Base-by-base conservation (phyloP, 805 yeast genomes). In the Wickerhamiella brachini region DNA sequence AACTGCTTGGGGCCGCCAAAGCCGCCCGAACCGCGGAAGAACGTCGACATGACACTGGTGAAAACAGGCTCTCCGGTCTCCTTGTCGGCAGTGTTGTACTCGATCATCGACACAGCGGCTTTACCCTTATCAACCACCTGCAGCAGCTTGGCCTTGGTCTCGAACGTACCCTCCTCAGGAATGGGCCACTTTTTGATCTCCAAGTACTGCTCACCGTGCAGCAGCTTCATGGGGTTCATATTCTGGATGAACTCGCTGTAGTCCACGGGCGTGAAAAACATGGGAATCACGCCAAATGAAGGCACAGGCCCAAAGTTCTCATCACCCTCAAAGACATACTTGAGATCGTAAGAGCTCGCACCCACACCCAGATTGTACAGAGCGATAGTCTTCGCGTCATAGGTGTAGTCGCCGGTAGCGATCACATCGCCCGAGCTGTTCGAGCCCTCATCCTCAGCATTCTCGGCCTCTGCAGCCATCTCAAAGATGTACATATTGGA, bases 171-270 rank as follows among this genome's bases (percentile, higher is more conserved):
- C 55, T 76, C 73, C 1, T 84, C 77, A 55, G 95, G 94, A 52
- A 90, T 73, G 52, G 95, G 93, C 72, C 76, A 80, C 65, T 81
- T 77, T 56, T 74, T 74, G 56, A 90, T 66, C 68, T 80, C 87
- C 59, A 89, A 72, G 68, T 84, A 90, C 67, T 90, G 97, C 70
- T 90, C 98, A 53, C 97, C 98, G 66, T 90, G 97, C 59, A 90
- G 76, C 62, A 90, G 74, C 68, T 83, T 75, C 79, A 87, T 82
- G 54, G 93, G 95, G 68, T 86, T 85, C 74, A 86, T 90, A 69
- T 85, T 80, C 53, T 80, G 83, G 59, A 90, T 80, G 44, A 81
- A 66, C 53, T 74, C 71, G 54, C 75, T 70, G 64, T 83, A 77
- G 37, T 83, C 74, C 65, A 52, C 77, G 77, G 51, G 79, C 71